A percentile compares a stretch with the other conserved stretches of the same genome.
Evolutionary conservation across 2,329 filamentous ascomycete genomes (phyloP).

Genomic region (Botrytis cinerea): DNA sequence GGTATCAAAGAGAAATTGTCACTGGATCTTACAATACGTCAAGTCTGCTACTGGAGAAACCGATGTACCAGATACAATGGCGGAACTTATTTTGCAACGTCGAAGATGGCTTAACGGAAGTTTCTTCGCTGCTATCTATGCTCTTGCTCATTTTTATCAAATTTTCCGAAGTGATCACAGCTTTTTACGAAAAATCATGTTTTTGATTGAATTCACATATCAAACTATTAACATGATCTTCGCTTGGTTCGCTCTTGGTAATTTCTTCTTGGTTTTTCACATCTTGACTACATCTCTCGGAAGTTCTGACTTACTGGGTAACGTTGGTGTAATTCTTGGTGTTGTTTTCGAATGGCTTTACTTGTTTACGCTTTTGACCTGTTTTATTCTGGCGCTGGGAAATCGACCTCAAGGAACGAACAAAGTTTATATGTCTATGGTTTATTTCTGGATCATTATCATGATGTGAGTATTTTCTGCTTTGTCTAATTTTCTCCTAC

Average conservation of each 20-base stretch:
- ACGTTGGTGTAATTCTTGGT: slow-evolving; percentile 75
- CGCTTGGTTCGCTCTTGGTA: slow-evolving; percentile 96
- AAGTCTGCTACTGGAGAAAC: slow-evolving; percentile 96
- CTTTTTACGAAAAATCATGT: slow-evolving; percentile 79
- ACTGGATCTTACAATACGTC: slow-evolving; percentile 98
- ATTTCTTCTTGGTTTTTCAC: slow-evolving; percentile 99
- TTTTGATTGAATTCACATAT: slow-evolving; percentile 95
- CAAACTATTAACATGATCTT: slow-evolving; percentile 93
- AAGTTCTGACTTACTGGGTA: slow-evolving; percentile 67
- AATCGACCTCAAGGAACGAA: slow-evolving; percentile 95
- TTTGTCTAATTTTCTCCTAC: slow-evolving; percentile 12
- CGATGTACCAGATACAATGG: slow-evolving; percentile 90
- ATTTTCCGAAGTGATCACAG: slow-evolving; percentile 94
- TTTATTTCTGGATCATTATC: slow-evolving; percentile 96
- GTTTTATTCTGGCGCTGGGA: slow-evolving; percentile 91
- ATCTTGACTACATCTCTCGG: slow-evolving; percentile 92
- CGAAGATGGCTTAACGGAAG: slow-evolving; percentile 97
- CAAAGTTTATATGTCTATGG: slow-evolving; percentile 92
- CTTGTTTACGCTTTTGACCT: slow-evolving; percentile 85
- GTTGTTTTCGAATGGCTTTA: slow-evolving; percentile 97
- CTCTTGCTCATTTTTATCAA: slow-evolving; percentile 89
- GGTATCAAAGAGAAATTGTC: slow-evolving; percentile 89
- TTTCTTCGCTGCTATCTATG: slow-evolving; percentile 98
- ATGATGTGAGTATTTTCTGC: slow-evolving; percentile 68
- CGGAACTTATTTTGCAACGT: slow-evolving; percentile 96